These are phyloP conservation scores for Moesziomyces antarcticus DNA, from an alignment of 1,284 basidiomycete species.

Conservation along the genomic window DNA sequence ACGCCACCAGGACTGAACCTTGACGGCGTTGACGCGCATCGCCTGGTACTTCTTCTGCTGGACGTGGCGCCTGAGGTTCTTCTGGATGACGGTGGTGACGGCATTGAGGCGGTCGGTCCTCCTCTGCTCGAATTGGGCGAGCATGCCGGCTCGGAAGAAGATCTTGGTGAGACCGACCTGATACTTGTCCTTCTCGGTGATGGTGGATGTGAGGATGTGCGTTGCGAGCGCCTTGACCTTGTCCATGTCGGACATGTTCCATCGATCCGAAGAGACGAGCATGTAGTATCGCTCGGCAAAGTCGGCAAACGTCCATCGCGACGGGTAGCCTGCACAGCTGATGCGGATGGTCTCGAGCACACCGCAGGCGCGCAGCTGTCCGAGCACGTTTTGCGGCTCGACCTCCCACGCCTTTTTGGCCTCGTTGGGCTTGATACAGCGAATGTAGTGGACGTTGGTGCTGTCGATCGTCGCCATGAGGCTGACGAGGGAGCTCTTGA, in stretches of 20 bases:
- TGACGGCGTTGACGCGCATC: constrained; percentile 80
- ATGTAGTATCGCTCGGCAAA: constrained; percentile 99
- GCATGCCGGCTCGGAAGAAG: constrained; percentile 99
- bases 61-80: constrained; percentile 89
- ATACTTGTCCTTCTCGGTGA: constrained; percentile 94
- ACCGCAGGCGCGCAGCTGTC: constrained; percentile 96
- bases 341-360: constrained; percentile 99
- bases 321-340: constrained; percentile 97
- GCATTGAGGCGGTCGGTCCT: constrained; percentile 87
- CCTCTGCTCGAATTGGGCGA: constrained; percentile 92
- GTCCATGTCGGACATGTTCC: constrained; percentile 73
- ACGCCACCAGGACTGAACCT: constrained; percentile 93
- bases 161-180: constrained; percentile 97
- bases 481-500: constrained; percentile 92
- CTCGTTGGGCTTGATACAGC: constrained; percentile 99
- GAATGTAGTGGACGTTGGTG: constrained; percentile 99
- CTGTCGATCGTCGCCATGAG: constrained; percentile 97
- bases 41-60: constrained; percentile 83
- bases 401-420: constrained; percentile 96
- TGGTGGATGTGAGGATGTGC: constrained; percentile 84
- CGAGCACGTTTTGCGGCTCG: constrained; percentile 92
- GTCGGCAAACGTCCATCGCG: constrained; percentile 98
- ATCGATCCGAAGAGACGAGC: constrained; percentile 86
- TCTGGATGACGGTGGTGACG: constrained; percentile 94
- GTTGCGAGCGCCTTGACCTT: constrained; percentile 77